Evolutionary conservation across 2,329 filamentous ascomycete species (phyloP), one percentile per base, ranked within the genome.

Genomic region (Alternaria brassicae): DNA sequence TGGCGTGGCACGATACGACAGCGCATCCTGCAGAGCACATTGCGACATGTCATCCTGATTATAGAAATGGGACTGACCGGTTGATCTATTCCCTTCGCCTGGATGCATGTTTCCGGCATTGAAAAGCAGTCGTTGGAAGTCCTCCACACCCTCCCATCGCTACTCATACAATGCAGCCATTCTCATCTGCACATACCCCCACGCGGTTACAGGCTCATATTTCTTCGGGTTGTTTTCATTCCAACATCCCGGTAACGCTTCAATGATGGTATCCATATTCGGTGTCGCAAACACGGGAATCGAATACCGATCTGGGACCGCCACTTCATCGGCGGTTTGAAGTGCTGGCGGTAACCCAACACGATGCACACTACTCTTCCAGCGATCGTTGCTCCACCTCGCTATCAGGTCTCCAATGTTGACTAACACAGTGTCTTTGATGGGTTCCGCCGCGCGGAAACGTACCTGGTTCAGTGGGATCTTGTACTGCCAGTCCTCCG

Each of bases 271-370:
- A 27, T 81, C 74, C 55, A 70, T 67, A 67, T 80, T 67, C 48
- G 78, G 74, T 13, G 69, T 74, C 15, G 77, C 72, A 56, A 81
- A 81, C 45, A 79, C 79, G 2, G 78, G 77, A 19, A 81, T 78
- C 23, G 73, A 77, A 50, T 80, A 80, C n/a, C 79, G 62, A 39
- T 72, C 70, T 17, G 68, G 65, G 9, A 74, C 71, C 47, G 80
- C 58, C 36, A 62, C 61, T 23, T 70, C 62, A 32, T 63, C 57
- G 0, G n/a, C 51, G 5, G 27, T 19, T n/a, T 30, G 19, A 27
- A 51, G 28, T 27, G 41, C 27, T 8, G 21, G 17, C 19, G 78
- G 76, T 37, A 76, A 48, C 2, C 72, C 76, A 27, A 80, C 78
- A 3, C 79, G 65, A 63, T 81, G 78, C 21, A 80, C 68, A n/a